Conservation (phyloP, 352 stramenopile species). For the Globisporangium abappressorium region DNA sequence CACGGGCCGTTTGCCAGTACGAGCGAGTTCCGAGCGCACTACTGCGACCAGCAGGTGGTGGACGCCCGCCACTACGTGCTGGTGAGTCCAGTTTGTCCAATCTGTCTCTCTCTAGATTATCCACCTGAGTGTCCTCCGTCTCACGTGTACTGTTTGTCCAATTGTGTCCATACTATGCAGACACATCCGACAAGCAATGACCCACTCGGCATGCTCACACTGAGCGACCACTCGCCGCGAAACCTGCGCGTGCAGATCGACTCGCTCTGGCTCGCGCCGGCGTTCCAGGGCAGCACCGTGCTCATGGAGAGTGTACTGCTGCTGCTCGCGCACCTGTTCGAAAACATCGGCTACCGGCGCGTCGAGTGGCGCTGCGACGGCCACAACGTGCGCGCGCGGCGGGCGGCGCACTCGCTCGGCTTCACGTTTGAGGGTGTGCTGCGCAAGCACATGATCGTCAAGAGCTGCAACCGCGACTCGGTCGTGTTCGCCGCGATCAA, state of each 20-base stretch:
- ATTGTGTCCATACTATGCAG: constrained; percentile 21
- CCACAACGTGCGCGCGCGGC: constrained; percentile 82
- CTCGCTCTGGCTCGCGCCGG: constrained; percentile 75
- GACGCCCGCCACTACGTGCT: constrained; percentile 65
- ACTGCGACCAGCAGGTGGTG: constrained; percentile 31
- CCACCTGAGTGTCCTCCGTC: neutral
- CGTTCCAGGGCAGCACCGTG: constrained; percentile 60
- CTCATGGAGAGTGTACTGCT: constrained; percentile 65
- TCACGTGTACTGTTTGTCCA: neutral
- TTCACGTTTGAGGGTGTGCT: constrained; percentile 88
- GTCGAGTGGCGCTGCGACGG: constrained; percentile 87
- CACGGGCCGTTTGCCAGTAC: constrained; percentile 53
- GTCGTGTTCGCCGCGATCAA: constrained; percentile 86
- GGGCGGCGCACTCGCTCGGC: constrained; percentile 72
- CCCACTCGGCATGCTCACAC: constrained; percentile 75
- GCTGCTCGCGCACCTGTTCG: constrained; percentile 74
- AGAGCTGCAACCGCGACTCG: constrained; percentile 84
- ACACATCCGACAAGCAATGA: constrained; percentile 39
- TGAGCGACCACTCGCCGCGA: constrained; percentile 69
- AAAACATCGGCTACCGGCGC: constrained; percentile 60
- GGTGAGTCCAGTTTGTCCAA: constrained; percentile 14
- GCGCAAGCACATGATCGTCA: constrained; percentile 83
- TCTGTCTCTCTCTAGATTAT: constrained; percentile 4
- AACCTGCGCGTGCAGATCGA: constrained; percentile 80
- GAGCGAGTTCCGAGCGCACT: constrained; percentile 29